Percentiles rank a stretch among this genome's conserved stretches.
Evolutionary conservation across 1,139 yeast species (phyloP).

Genomic region (Scheffersomyces quercinus): DNA sequence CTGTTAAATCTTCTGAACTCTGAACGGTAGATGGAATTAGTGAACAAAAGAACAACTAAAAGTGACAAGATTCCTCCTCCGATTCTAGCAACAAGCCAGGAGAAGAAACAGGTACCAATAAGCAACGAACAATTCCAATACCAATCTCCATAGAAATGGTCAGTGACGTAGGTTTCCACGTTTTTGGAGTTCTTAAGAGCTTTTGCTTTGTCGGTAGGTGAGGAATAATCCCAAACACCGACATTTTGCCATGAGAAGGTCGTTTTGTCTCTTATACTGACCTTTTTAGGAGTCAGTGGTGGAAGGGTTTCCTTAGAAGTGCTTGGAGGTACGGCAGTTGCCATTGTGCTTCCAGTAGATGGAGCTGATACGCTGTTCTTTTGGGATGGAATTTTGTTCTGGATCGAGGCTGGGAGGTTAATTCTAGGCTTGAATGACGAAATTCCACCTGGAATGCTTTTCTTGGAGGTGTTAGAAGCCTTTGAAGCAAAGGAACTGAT

Average conservation of each 20-base stretch:
- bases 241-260: conserved; percentile 45
- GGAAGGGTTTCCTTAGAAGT: neutral
- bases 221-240: conserved; percentile 39
- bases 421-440: too few species aligned
- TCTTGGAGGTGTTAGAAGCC: too few species aligned
- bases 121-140: conserved; percentile 67
- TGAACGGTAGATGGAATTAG: conserved; percentile 65
- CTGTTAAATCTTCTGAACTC: conserved; percentile 75
- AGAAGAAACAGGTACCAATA: conserved; percentile 69
- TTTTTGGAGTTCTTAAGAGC: conserved; percentile 26
- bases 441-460: too few species aligned
- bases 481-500: too few species aligned
- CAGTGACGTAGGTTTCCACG: conserved; percentile 61
- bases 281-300: neutral
- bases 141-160: conserved; percentile 70
- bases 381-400: too few species aligned
- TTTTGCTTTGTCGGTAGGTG: conserved; percentile 23
- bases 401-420: too few species aligned
- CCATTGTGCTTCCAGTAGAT: too few species aligned
- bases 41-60: conserved; percentile 55
- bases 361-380: too few species aligned
- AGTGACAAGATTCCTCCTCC: conserved; percentile 62
- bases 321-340: too few species aligned
- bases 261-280: conserved; percentile 28
- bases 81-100: conserved; percentile 60